Base-by-base conservation (phyloP, 225 moss, liverwort and hornwort species). In the Pseudoscleropodium purum region DNA sequence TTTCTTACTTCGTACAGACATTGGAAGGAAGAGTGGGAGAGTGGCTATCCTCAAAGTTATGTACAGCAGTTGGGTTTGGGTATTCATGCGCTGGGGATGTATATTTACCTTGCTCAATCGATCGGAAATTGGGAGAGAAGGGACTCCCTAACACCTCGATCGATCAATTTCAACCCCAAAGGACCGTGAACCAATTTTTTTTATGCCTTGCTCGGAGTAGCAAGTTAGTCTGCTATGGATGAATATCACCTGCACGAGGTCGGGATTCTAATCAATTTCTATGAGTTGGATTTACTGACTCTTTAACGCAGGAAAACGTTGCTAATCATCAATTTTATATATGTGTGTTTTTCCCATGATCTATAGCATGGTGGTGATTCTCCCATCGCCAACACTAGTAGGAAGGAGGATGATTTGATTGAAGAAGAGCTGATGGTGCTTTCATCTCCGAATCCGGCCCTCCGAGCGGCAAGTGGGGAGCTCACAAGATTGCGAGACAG, bases 401-500 rank as follows among this genome's bases (percentile, higher is more conserved):
- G 89, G 88, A 94, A 93, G 86, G 95, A 95, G 81, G 95, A 95
- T 70, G 95, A 94, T 70, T 82, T 94, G 90, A 91, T 95, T 54
- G 95, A 95, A 88, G 95, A 95, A 87, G 95, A 95, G 91, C 91
- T 95, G 39, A 93, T 95, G 93, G 92, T 86, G 70, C 91, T 95
- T 39, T 94, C 95, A 79, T 95, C 95, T 54, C 89, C 93, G 75
- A 94, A 94, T 81, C 94, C 94, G 76, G 92, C 93, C 39, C 92
- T 95, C 57, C 92, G 93, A 90, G 95, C 93, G 63, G 95, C 95
- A 79, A 93, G 93, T 82, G 94, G 93, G 41, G 96, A 96, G 82
- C 94, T 95, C 56, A 87, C 91, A 24, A 87, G 88, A 81, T 89
- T 97, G 90, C 95, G 95, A 27, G 94, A 97, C 67, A 95, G 95